Percentiles rank a stretch among this genome's conserved stretches.
phyloP scores from a whole-genome alignment of 2,329 filamentous ascomycete genomes.

The Colletotrichum spaethianum region DNA sequence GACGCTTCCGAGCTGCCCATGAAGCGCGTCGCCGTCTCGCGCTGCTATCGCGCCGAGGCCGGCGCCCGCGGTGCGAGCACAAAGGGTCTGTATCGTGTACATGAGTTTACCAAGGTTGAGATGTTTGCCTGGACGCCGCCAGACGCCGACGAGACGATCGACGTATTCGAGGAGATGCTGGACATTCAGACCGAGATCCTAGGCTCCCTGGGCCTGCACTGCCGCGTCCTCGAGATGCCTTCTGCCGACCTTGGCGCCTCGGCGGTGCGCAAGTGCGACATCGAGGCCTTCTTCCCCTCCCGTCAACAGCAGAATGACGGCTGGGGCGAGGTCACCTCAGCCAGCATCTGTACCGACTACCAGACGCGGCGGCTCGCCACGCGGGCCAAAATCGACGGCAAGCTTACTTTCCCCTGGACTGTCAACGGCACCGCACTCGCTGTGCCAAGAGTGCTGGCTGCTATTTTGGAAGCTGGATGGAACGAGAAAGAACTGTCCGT shows the following conservation, averaged over 20 bases:
- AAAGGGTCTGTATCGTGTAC: conserved; percentile 95
- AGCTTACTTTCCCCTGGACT: conserved; percentile 85
- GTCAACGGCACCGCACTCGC: conserved; percentile 95
- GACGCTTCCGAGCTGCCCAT: conserved; percentile 77
- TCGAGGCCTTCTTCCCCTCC: conserved; percentile 94
- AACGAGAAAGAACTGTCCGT: conserved; percentile 78
- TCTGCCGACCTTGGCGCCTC: conserved; percentile 89
- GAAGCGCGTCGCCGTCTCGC: conserved; percentile 85
- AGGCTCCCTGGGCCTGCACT: conserved; percentile 81
- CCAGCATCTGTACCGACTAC: conserved; percentile 95
- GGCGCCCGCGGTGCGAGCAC: conserved; percentile 91
- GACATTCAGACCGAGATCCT: conserved; percentile 90
- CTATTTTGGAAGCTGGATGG: conserved; percentile 92
- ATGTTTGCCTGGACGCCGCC: conserved; percentile 92
- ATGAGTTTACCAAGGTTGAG: conserved; percentile 99
- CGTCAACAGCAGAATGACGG: conserved; percentile 75
- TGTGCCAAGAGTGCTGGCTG: conserved; percentile 89
- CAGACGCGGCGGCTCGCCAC: conserved; percentile 88
- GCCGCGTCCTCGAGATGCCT: conserved; percentile 94
- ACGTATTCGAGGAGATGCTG: conserved; percentile 87
- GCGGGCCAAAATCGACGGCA: conserved; percentile 70
- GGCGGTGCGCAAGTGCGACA: conserved; percentile 89
- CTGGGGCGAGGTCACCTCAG: conserved; percentile 94
- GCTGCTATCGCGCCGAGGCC: conserved; percentile 97
- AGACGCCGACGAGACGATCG: conserved; percentile 61